Base-by-base conservation (phyloP, 176 grass and related monocot species). In the Lolium rigidum region DNA sequence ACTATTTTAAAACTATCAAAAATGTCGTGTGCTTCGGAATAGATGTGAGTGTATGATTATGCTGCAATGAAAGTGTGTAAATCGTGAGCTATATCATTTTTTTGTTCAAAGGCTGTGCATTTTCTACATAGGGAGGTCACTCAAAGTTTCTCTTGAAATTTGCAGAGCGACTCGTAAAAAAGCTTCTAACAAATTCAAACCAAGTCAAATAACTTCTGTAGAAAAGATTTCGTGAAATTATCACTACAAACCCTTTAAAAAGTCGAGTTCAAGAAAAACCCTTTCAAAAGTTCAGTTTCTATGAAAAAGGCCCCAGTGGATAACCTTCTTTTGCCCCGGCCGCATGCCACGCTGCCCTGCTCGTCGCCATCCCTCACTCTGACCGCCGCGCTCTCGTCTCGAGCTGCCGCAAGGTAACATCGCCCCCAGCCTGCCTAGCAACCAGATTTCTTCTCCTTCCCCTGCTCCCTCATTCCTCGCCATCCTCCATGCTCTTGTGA, bases 401-500 rank as follows among this genome's bases (percentile, higher is more conserved):
- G 59, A 68, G 12, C 78, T 41, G 3, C 78, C 20, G 60, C 58
- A 59, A 83, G 62, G 63, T 88, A 78, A 0, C 13, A 14, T 60
- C 6, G 7, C 12, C 7, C 9, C 62, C 9, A 11, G 3, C 8
- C 51, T 17, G 17, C 15, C 3, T 44, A 20, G 58, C 28, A 47
- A 6, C 7, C 10, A 15, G 24, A 9, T 20, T 35, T 66, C 41
- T 14, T 50, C 13, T 68, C 15, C 70, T 51, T 15, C 5, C 48
- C 22, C 9, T 69, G n/a, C 61, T 79, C 20, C 75, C 50, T 68
- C 59, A 26, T 11, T 16, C 6, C 21, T 50, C 44, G 4, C 21
- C 44, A 7, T 15, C 14, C 20, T 18, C 14, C 28, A 10, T 52
- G n/a, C 22, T n/a, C 11, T 14, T 73, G 16, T 67, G 18, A 47